Evolutionary conservation across 805 yeast species (phyloP).

Genomic region (Schizosaccharomyces japonicus): DNA sequence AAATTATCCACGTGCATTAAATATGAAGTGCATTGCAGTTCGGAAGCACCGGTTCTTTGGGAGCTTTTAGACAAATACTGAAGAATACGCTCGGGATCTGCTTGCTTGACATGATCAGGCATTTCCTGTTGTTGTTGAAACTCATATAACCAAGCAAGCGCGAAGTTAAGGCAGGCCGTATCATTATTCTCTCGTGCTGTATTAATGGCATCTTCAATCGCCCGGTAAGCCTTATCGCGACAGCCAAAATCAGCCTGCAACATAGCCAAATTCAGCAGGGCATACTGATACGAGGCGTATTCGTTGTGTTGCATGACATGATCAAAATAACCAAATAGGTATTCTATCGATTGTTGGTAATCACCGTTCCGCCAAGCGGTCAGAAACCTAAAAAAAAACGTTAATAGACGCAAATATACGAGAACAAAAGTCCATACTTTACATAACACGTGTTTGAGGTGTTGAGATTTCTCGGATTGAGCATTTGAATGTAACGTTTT

Average conservation of each 20-base stretch:
- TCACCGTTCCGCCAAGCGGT: constrained; percentile 24
- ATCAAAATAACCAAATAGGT: constrained; percentile 41
- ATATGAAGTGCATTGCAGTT: not conserved
- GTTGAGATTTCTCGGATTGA: not conserved
- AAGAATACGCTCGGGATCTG: not conserved
- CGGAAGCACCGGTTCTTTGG: not conserved
- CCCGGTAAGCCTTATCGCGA: constrained; percentile 37
- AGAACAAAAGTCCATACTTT: not conserved
- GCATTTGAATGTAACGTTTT: not conserved
- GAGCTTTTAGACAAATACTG: not conserved
- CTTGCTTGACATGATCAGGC: not conserved
- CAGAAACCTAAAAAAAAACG: constrained; percentile 25
- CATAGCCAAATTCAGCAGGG: constrained; percentile 46
- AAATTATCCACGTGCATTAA: not conserved
- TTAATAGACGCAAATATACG: not conserved
- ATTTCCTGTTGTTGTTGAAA: constrained; percentile 34
- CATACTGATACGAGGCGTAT: constrained; percentile 48
- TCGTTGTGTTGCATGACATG: constrained; percentile 37
- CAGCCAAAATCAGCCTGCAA: constrained; percentile 47
- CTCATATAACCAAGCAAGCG: constrained; percentile 50
- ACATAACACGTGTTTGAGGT: not conserved
- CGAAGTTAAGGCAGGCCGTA: constrained; percentile 40
- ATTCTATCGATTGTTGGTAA: constrained; percentile 29
- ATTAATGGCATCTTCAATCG: constrained; percentile 66
- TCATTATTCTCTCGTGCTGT: constrained; percentile 76